These are phyloP conservation scores for Ophiostoma australiae DNA, from an alignment of 2,329 filamentous ascomycete genomes.

Conservation along the genomic window DNA sequence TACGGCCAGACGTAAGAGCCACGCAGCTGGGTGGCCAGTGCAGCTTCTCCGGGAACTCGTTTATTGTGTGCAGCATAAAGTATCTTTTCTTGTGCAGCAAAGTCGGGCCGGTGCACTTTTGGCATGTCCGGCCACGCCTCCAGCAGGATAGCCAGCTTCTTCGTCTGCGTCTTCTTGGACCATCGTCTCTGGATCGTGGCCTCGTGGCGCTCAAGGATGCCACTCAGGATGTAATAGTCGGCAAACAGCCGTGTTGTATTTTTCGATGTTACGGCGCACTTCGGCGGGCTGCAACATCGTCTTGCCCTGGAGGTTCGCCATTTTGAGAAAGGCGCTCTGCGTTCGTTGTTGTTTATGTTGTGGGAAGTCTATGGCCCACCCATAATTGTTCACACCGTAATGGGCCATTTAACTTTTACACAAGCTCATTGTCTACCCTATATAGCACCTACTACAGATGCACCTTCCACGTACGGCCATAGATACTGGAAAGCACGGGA, in stretches of 20 bases:
- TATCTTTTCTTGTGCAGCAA: no score
- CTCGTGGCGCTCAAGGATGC: not conserved
- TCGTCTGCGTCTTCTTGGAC: not conserved
- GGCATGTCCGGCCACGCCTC: not conserved
- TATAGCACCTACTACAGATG: no score
- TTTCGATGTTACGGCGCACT: not conserved
- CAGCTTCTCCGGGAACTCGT: no score
- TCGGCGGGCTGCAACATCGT: not conserved
- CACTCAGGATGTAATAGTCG: not conserved
- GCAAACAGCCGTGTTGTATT: not conserved
- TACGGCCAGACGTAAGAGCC: not conserved
- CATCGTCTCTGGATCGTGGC: not conserved
- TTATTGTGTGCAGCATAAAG: no score
- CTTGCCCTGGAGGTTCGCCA: not conserved
- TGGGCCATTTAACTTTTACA: no score
- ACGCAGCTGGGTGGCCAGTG: not conserved
- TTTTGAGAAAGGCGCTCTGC: not conserved
- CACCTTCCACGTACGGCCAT: no score
- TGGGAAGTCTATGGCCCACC: no score
- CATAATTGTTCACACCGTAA: no score
- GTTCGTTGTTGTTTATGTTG: no score
- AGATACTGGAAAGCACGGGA: no score
- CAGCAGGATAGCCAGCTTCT: not conserved
- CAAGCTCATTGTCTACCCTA: no score
- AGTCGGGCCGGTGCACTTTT: not conserved